Evolutionary conservation across 352 stramenopile genomes (phyloP), one percentile per base, ranked within the genome.

Genomic region (Hyaloperonospora arabidopsidis): DNA sequence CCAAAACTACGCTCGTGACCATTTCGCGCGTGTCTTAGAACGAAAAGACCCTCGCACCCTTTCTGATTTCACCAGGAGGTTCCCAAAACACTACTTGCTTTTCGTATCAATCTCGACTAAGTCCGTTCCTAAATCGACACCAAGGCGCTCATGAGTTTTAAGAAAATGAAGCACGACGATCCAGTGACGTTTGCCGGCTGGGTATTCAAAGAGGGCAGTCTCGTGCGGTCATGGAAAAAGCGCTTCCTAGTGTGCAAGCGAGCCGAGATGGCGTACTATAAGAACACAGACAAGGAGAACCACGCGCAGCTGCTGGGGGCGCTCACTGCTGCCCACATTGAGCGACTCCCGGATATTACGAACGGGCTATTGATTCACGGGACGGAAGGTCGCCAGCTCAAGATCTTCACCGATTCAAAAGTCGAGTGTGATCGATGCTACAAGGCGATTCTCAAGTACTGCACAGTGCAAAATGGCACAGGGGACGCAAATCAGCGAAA

Each of bases 221-320:
- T 91, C 38, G 68, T 87, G 44, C 84, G 85, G 57, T 87, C 72
- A 32, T 92, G 82, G 82, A 89, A 89, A 66, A 89, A 92, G 62
- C 79, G 82, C 12, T 89, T 89, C 59, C 67, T 92, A 1, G 79
- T 92, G 18, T 81, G 82, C 59, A 87, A 92, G 54, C 67, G 74
- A 22, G 67, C 65, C 19, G 74, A 92, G 55, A 49, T 89, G 51
- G 79, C 79, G 25, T 89, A 92, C 67, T 92, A 92, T 62, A 89
- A 92, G 63, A 77, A 80, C 53, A 80, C 65, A 44, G 71, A 79
- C 44, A 53, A 79, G 53, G 68, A 84, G 53, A 80, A 79, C 52
- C 76, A 74, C 52, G 74, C 77, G 47, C 77, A 90, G 54, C 65
- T 90, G 46, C 62, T 88, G 45, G 82, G 82, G 17, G 71, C 68